Evolutionary conservation across 2,329 filamentous ascomycete genomes (phyloP).

Genomic region (Didymella glomerata): DNA sequence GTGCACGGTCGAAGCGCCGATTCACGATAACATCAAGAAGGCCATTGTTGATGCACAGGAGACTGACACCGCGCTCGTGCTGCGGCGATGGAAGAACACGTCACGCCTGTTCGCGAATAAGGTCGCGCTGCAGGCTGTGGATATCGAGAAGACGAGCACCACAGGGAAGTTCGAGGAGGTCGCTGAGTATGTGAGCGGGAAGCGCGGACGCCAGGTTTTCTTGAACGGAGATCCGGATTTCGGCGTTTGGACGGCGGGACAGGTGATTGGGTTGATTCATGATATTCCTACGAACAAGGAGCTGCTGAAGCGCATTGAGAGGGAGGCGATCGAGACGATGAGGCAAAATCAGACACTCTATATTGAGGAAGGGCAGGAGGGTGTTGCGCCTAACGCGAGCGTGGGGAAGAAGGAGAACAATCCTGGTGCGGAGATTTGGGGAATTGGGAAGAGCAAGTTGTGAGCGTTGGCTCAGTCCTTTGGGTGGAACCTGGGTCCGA

Average conservation of each 20-base stretch:
- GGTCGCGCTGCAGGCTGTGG: constrained; percentile 79
- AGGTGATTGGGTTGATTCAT: constrained; percentile 76
- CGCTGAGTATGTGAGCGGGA: constrained; percentile 85
- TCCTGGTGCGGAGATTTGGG: constrained; percentile 53
- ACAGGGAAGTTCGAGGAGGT: constrained; percentile 91
- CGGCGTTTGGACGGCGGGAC: constrained; percentile 97
- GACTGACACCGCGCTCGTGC: constrained; percentile 87
- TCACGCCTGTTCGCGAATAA: constrained; percentile 89
- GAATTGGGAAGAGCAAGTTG: constrained; percentile 56
- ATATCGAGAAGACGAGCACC: constrained; percentile 82
- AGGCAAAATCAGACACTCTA: constrained; percentile 51
- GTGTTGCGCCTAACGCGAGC: constrained; percentile 33
- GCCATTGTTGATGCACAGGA: constrained; percentile 88
- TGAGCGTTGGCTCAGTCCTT: constrained; percentile 12
- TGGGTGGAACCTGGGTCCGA: too few relatives aligned
- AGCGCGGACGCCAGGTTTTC: constrained; percentile 91
- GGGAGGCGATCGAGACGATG: constrained; percentile 55
- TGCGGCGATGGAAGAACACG: constrained; percentile 94
- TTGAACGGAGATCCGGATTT: constrained; percentile 88
- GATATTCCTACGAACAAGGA: constrained; percentile 60
- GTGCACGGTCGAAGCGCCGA: constrained; percentile 91
- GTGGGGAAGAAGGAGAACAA: constrained; percentile 50
- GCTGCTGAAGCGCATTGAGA: constrained; percentile 57
- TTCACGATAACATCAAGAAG: constrained; percentile 93
- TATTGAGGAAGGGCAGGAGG: constrained; percentile 34